Evolutionary conservation across 179 eudicot species (phyloP), one percentile per base, ranked within the genome.

Genomic region (Silene noctiflora): DNA sequence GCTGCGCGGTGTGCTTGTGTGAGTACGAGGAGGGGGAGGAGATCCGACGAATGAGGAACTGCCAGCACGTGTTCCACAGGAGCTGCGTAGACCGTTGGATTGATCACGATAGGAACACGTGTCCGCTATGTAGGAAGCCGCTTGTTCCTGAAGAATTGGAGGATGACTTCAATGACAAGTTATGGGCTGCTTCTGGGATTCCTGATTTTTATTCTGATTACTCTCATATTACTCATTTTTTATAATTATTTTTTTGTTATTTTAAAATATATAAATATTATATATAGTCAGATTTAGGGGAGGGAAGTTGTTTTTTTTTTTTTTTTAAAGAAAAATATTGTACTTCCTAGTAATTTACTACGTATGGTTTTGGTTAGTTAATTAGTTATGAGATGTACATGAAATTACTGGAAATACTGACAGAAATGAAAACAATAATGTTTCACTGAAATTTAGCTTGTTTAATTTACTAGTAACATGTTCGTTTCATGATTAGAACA

Each of bases 21-120:
- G 96, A 91, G 56, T 93, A 89, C 66, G 85, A 83, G 27, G 80
- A 75, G 1, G 83, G 76, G 1, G 95, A 95, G 19, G 95, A 95
- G 90, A 81, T 93, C 88, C 83, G 91, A 31, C 81, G 85, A 84
- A 83, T 95, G 89, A 73, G 85, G 12, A 95, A 93, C 25, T 93
- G 97, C 81, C 48, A 78, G 5, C 99, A 93, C 55, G 72, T 95
- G 66, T 95, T 95, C 58, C 99, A 95, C 67, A 48, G 86, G 82
- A 67, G 88, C 78, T 95, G 99, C 53, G 84, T 95, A 39, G 99
- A 95, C 87, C 90, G 95, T 55, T 95, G 99, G 99, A 91, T 95
- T 84, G 97, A 93, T 68, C 91, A 88, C 25, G 93, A 91, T 75
- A 92, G 90, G 72, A 86, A 87, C 74, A 95, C 96, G 6, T 95